Base-by-base conservation (phyloP, 139 green algal species). In the Tetratostichococcus sp. region DNA sequence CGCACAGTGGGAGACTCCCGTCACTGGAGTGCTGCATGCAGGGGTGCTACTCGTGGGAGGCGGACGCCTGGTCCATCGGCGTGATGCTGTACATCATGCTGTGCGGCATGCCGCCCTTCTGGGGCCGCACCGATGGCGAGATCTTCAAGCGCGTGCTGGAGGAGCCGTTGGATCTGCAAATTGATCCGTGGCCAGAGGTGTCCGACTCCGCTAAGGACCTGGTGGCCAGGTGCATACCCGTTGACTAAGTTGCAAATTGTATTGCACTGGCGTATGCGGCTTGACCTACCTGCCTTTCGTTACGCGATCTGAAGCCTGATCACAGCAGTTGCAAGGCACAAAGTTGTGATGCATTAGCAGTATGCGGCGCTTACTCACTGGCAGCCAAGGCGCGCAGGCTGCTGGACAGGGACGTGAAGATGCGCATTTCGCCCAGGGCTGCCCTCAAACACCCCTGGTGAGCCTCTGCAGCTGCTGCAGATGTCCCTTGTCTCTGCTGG, bases 21-120 rank as follows among this genome's bases (percentile, higher is more conserved):
- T n/a, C n/a, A n/a, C n/a, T n/a, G n/a, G n/a, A n/a, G n/a, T n/a
- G n/a, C n/a, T n/a, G n/a, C n/a, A n/a, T 50, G 39, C 39, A 50
- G 39, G 50, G 50, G 11, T 62, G 11, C 50, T 62, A 62, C 19
- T 62, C 50, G 11, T 71, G 31, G 1, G 57, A 73, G 43, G 78
- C 81, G 0, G 81, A 86, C 34, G 28, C 76, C 2, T 86, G 81
- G 81, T 75, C 73, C 26, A 30, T 84, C 22, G 81, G 81, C 70
- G 76, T 82, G 22, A 80, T 86, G 32, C 30, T 72, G 25, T 86
- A 79, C 69, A 75, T 82, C 68, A 62, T 86, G 62, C 70, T 86
- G 0, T 77, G 35, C 69, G 81, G 81, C 62, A 70, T 69, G 32
- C 81, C 77, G 1, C 78, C 77, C 21, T 86, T 86, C 39, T 84